Evolutionary conservation across 2,329 filamentous ascomycete genomes (phyloP).

Genomic region (Penicillium sp.): DNA sequence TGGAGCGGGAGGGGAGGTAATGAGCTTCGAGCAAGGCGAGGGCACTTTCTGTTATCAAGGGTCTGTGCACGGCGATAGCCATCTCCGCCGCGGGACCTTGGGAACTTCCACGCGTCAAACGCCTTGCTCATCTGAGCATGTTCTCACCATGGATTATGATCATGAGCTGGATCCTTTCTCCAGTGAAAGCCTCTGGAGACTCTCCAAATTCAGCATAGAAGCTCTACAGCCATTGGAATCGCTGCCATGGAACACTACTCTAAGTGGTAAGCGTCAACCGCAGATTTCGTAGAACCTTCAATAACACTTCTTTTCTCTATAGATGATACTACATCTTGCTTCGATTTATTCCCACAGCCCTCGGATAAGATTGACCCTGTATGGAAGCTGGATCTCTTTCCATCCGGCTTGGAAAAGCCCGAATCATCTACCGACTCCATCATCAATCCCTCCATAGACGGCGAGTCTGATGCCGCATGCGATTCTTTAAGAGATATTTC

Average conservation of each 20-base stretch:
- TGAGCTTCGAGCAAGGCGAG: slow-evolving; percentile 1
- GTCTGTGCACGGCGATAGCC: slow-evolving; percentile 25
- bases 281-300: neutral
- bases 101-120: slow-evolving; percentile 7
- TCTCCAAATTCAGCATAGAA: slow-evolving; percentile 39
- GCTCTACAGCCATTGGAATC: slow-evolving; percentile 37
- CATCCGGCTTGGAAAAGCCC: slow-evolving; percentile 21
- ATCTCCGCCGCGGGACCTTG: slow-evolving; percentile 16
- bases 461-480: slow-evolving; percentile 12
- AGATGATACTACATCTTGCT: slow-evolving; percentile 14
- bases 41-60: slow-evolving; percentile 23
- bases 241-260: slow-evolving; percentile 34
- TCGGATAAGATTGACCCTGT: slow-evolving; percentile 26
- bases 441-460: slow-evolving; percentile 20
- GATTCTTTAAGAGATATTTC: slow-evolving; percentile 3
- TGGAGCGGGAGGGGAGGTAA: neutral
- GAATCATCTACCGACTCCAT: slow-evolving; percentile 22
- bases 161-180: slow-evolving; percentile 33
- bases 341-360: slow-evolving; percentile 24
- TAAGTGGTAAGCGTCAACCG: slow-evolving; percentile 31
- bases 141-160: slow-evolving; percentile 29
- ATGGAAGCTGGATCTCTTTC: slow-evolving; percentile 36
- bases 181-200: slow-evolving; percentile 36
- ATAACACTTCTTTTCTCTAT: slow-evolving; percentile 1
- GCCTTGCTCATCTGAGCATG: slow-evolving; percentile 13